These are phyloP conservation scores for Vitis rotundifolia DNA, from an alignment of 164 flowering plant species.

Conservation along the genomic window DNA sequence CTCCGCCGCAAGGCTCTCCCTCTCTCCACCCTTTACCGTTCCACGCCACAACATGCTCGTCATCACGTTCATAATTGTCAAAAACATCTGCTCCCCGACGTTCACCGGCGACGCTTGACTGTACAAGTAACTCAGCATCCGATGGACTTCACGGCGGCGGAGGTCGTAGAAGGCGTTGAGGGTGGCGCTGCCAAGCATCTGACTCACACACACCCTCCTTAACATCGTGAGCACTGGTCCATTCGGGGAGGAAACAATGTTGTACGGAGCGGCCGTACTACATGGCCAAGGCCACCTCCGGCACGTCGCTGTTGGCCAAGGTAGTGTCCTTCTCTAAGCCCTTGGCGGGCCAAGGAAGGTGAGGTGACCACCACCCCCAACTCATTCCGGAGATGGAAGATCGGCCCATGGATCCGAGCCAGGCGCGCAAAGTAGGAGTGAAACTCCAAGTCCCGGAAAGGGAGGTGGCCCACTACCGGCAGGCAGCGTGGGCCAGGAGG, in stretches of 20 bases:
- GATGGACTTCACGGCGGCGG: conserved; percentile 35
- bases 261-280: conserved; percentile 36
- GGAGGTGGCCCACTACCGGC: conserved; percentile 54
- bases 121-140: conserved; percentile 22
- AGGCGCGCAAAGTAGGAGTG: conserved; percentile 37
- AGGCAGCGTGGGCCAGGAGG: conserved; percentile 58
- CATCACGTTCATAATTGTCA: conserved; percentile 38
- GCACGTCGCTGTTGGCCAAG: conserved; percentile 50
- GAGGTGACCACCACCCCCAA: conserved; percentile 40
- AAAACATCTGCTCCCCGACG: conserved; percentile 48
- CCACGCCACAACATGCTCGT: conserved; percentile 63
- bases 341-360: conserved; percentile 37
- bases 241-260: conserved; percentile 10
- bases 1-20: conserved; percentile 34
- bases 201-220: conserved; percentile 11
- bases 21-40: conserved; percentile 31
- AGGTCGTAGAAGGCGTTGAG: conserved; percentile 38
- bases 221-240: conserved; percentile 13
- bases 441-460: conserved; percentile 42
- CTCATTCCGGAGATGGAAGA: conserved; percentile 30
- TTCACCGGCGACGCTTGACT: conserved; percentile 22
- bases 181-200: conserved; percentile 16
- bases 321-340: conserved; percentile 46
- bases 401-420: conserved; percentile 42
- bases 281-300: conserved; percentile 11